A percentile compares a stretch with the other conserved stretches of the same genome.
Conservation (phyloP, 768 basidiomycete species). For the Clavaria fumosa region DNA sequence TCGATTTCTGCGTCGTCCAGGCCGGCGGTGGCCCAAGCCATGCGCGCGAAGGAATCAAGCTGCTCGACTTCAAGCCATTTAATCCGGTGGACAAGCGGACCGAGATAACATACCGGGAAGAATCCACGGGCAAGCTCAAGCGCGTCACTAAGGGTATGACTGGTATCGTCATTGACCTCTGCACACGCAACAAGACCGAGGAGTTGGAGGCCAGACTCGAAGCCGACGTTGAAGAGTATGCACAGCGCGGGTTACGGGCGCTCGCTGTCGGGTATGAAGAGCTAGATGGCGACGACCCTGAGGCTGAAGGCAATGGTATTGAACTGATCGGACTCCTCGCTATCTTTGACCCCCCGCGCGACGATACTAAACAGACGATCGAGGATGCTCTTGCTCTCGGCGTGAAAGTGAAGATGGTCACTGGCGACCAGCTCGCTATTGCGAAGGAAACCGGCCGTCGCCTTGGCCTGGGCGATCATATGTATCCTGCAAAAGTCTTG, state of each 20-base stretch:
- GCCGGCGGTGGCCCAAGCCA: constrained; percentile 56
- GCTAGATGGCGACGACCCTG: constrained; percentile 63
- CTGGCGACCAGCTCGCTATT: constrained; percentile 99
- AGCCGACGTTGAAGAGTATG: constrained; percentile 92
- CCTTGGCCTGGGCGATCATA: constrained; percentile 96
- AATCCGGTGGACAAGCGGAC: constrained; percentile 99
- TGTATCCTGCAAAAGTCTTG: constrained; percentile 98
- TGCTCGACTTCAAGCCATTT: constrained; percentile 98
- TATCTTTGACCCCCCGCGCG: constrained; percentile 96
- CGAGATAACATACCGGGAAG: constrained; percentile 94
- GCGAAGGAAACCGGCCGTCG: constrained; percentile 98
- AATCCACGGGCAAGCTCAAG: constrained; percentile 90
- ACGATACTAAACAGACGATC: constrained; percentile 97
- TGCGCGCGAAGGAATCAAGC: constrained; percentile 86
- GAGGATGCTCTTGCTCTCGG: constrained; percentile 93
- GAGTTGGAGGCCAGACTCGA: constrained; percentile 85
- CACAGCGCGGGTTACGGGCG: constrained; percentile 90
- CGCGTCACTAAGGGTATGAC: constrained; percentile 99
- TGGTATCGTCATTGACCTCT: constrained; percentile 94
- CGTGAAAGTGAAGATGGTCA: constrained; percentile 99
- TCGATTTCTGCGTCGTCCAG: constrained; percentile 74
- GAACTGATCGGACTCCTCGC: constrained; percentile 94
- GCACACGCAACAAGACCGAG: constrained; percentile 93
- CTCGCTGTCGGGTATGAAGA: constrained; percentile 95
- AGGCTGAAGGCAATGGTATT: constrained; percentile 90